Conservation (phyloP, 2,329 filamentous ascomycete genomes). For the Endoconidiophora polonica region DNA sequence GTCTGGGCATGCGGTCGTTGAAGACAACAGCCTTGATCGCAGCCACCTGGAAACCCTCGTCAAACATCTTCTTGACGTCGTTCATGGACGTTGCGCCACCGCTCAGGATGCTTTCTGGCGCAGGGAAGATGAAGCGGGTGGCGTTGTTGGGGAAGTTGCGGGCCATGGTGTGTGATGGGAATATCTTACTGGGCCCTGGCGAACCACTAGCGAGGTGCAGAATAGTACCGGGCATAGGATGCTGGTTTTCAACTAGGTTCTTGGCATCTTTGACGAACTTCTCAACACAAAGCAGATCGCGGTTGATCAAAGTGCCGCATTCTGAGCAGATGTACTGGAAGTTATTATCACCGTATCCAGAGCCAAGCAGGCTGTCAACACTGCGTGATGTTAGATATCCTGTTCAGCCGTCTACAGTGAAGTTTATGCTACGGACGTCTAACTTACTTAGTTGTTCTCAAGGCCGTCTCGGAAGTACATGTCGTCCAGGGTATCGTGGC, state of each 20-base stretch:
- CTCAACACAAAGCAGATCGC: slow-evolving; percentile 40
- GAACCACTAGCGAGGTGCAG: slow-evolving; percentile 36
- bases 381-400: not conserved
- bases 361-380: slow-evolving; percentile 23
- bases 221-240: slow-evolving; percentile 53
- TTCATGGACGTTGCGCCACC: not conserved
- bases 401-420: not conserved
- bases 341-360: slow-evolving; percentile 43
- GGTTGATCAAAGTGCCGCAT: slow-evolving; percentile 35
- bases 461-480: slow-evolving; percentile 21
- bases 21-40: not conserved
- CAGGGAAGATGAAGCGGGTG: slow-evolving; percentile 22
- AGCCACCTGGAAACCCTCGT: not conserved
- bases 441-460: slow-evolving; percentile 5
- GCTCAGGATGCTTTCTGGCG: not conserved
- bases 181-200: slow-evolving; percentile 19
- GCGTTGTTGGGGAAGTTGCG: slow-evolving; percentile 42
- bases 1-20: not conserved
- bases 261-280: slow-evolving; percentile 44
- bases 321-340: slow-evolving; percentile 32
- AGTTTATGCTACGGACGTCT: not conserved
- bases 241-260: slow-evolving; percentile 26
- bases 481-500: slow-evolving; percentile 44
- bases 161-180: slow-evolving; percentile 3
- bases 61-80: not conserved